phyloP scores from a whole-genome alignment of 176 grass and related monocot species.

The Musa itinerans region DNA sequence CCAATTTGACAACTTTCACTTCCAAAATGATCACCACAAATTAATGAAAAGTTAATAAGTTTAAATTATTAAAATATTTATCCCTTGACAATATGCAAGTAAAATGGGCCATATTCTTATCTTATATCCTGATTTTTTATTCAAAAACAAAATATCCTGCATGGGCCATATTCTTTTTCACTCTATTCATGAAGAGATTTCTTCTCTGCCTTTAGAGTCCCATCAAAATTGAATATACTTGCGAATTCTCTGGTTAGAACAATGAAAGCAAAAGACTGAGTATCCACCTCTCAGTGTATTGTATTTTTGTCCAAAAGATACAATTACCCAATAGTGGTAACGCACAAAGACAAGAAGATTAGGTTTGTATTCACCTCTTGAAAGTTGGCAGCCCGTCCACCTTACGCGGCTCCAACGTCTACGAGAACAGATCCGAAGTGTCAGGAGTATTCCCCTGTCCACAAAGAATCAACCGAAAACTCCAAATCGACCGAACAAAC shows the following conservation, averaged over 20 bases:
- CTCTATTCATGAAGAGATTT: background rate
- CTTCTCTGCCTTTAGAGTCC: background rate
- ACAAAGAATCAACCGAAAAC: background rate
- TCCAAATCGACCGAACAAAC: background rate
- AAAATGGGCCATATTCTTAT: no score
- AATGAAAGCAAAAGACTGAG: background rate
- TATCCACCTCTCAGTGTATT: background rate
- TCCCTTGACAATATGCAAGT: no score
- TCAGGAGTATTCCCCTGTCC: conserved; percentile 8
- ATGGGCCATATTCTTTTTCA: background rate
- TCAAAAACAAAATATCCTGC: no score
- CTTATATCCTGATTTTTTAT: no score
- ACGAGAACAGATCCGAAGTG: conserved; percentile 15
- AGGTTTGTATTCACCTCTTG: conserved; percentile 1
- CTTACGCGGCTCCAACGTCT: conserved; percentile 2
- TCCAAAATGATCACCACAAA: background rate
- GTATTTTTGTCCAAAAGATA: no score
- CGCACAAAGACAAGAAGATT: background rate
- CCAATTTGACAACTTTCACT: background rate
- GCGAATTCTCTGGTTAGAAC: background rate
- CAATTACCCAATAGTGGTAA: no score
- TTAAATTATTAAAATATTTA: no score
- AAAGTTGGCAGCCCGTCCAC: background rate
- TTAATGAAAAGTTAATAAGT: background rate
- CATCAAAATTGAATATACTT: background rate